Evolutionary conservation across 129 eudicot species (phyloP), one percentile per base, ranked within the genome.

Genomic region (Escallonia rubra): DNA sequence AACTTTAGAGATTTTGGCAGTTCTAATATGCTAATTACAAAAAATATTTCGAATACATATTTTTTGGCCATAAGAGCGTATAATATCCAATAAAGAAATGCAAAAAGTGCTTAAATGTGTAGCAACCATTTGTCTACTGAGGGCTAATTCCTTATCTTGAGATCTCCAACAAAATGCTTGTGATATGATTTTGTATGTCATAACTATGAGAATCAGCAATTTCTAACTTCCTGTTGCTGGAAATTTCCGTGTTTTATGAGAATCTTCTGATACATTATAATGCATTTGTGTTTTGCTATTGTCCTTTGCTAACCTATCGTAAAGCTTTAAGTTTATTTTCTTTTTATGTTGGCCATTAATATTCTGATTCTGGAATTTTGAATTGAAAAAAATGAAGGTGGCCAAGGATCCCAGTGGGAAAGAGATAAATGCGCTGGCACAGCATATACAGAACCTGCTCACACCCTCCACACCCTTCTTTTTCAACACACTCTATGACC

Each of bases 401-500:
- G 95, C 95, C 6, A 81, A 84, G 73, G 85, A 87, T 68, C 95
- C 95, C 71, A 63, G 61, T 47, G 90, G 95, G 5, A 75, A 84
- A 68, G 86, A 84, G 70, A 87, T 87, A 15, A 79, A 84, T 70
- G 95, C 90, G 7, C 63, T 87, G 72, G 78, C 75, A 43, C 90
- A 87, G 68, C 95, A 87, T 70, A 84, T 87, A 12, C 75, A 81
- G 51, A 87, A 87, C 65, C 83, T 87, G 64, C 72, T 84, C 4
- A 41, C 81, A 50, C 95, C 95, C 16, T 64, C 95, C 15, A 76
- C 95, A 10, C 95, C 95, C 9, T 79, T 72, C 67, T 87, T 87
- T 68, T 87, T 87, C 90, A 84, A 87, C 83, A 87, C 95, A n/a
- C 67, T 87, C 65, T 87, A 87, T 52, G 95, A 87, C 38, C 95